These are phyloP conservation scores for Vaccinium darrowii DNA, from an alignment of 148 eudicot species.

Conservation along the genomic window DNA sequence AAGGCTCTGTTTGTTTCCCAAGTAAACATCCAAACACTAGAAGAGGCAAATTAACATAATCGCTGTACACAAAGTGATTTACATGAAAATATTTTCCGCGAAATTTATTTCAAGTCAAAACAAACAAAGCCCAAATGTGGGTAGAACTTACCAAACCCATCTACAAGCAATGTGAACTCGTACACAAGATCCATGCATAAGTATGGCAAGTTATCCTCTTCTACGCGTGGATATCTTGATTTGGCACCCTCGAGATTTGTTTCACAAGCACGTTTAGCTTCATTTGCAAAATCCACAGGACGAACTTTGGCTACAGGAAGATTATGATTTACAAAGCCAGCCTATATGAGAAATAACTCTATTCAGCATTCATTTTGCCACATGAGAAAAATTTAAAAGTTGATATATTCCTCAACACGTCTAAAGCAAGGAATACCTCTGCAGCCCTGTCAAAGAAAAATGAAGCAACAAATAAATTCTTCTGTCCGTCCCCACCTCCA, in stretches of 20 bases:
- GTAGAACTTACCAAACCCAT: slow-evolving; percentile 83
- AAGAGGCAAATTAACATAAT: background rate
- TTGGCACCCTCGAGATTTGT: slow-evolving; percentile 61
- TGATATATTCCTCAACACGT: background rate
- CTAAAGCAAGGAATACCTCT: slow-evolving; percentile 47
- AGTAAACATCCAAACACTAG: background rate
- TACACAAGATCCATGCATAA: slow-evolving; percentile 96
- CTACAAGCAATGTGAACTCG: slow-evolving; percentile 78
- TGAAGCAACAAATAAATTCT: slow-evolving; percentile 88
- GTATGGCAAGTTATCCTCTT: slow-evolving; percentile 69
- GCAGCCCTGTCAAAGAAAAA: slow-evolving; percentile 98
- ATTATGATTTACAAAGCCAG: slow-evolving; percentile 69
- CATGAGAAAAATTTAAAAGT: background rate
- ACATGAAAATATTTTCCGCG: background rate
- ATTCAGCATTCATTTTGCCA: slow-evolving; percentile 6
- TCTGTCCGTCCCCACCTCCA: slow-evolving; percentile 94
- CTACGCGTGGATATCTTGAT: slow-evolving; percentile 59
- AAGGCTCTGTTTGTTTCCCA: background rate
- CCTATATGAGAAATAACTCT: slow-evolving; percentile 37
- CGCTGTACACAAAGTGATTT: background rate
- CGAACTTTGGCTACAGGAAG: slow-evolving; percentile 63
- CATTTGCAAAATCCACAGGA: slow-evolving; percentile 68
- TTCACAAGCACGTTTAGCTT: slow-evolving; percentile 77
- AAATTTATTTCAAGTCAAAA: background rate
- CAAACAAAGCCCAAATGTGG: background rate